phyloP scores from a whole-genome alignment of 2,329 filamentous ascomycete species.

The Diplodia corticola region DNA sequence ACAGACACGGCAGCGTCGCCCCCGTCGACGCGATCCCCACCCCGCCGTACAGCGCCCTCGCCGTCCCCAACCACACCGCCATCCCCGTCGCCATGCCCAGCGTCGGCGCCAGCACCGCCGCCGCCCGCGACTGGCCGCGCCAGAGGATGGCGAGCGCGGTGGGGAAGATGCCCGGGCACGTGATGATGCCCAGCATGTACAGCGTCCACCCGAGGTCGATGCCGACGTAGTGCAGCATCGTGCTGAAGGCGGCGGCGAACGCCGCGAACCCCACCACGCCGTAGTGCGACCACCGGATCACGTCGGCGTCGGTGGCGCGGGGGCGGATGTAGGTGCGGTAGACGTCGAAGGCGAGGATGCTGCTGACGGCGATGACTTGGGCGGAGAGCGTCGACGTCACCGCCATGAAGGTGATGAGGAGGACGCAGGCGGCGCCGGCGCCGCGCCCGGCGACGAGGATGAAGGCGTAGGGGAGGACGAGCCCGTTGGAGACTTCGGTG shows the following conservation, averaged over 20 bases:
- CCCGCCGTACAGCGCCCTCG: constrained; percentile 49
- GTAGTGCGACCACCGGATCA: constrained; percentile 55
- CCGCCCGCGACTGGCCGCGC: constrained; percentile 51
- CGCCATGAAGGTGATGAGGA: constrained; percentile 42
- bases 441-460: constrained; percentile 43
- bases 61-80: constrained; percentile 55
- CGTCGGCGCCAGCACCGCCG: constrained; percentile 53
- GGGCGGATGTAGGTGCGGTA: constrained; percentile 54
- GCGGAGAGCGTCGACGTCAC: constrained; percentile 52
- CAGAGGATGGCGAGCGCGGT: constrained; percentile 57
- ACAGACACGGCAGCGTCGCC: constrained; percentile 53
- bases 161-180: constrained; percentile 56
- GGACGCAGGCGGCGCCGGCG: constrained; percentile 37
- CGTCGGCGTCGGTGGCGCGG: constrained; percentile 48
- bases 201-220: constrained; percentile 57
- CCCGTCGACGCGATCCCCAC: constrained; percentile 53
- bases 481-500: constrained; percentile 39
- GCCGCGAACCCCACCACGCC: constrained; percentile 56
- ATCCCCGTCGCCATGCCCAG: constrained; percentile 54
- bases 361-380: constrained; percentile 56
- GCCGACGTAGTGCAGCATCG: constrained; percentile 55
- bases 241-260: constrained; percentile 55
- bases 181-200: constrained; percentile 56
- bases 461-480: constrained; percentile 43
- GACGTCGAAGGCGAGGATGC: constrained; percentile 57